Base-by-base conservation (phyloP, 331 rosid species). In the Cydonia oblonga region DNA sequence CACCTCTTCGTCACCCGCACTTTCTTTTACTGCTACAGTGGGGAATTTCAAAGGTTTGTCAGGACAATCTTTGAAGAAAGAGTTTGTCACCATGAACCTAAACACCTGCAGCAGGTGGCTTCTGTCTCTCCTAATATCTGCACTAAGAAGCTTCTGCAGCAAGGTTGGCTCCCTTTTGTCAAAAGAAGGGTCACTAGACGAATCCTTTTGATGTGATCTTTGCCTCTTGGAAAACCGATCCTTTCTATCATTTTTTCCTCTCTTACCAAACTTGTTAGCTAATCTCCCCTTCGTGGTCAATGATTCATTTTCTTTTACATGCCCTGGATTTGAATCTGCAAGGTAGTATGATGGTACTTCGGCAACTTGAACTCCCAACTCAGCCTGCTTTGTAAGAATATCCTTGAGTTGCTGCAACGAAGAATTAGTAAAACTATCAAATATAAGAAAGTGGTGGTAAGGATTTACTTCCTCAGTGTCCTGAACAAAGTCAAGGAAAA, bases 291-390 rank as follows among this genome's bases (percentile, higher is more conserved):
- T 82, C 69, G 66, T 74, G 2, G 13, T 64, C 33, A 68, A n/a
- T 2, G 70, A 35, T 57, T 71, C 76, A 63, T 76, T 77, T 73
- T 67, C 84, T 59, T 44, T 81, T 65, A 73, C 66, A 49, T 51
- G 68, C 74, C 76, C 82, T 71, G 66, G 75, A 67, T 70, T 74
- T 11, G 77, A 72, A 76, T 91, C 88, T 76, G 64, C 83, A 49
- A 91, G 88, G 86, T 80, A 91, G 76, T 79, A 26, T 6, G 90
- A 60, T 53, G 98, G 97, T 80, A 93, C 81, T 68, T 95, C 99
- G 23, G 97, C 96, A 67, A 95, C 96, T 95, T 91, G 96, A 75
- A 95, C 62, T 72, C 99, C 99, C 75, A 95, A 78, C 79, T 91
- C 92, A 74, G 92, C 97, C 80, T 95, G 96, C 90, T 87, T 89